Base-by-base conservation (phyloP, 2,329 filamentous ascomycete genomes). In the Colletotrichum sp. region DNA sequence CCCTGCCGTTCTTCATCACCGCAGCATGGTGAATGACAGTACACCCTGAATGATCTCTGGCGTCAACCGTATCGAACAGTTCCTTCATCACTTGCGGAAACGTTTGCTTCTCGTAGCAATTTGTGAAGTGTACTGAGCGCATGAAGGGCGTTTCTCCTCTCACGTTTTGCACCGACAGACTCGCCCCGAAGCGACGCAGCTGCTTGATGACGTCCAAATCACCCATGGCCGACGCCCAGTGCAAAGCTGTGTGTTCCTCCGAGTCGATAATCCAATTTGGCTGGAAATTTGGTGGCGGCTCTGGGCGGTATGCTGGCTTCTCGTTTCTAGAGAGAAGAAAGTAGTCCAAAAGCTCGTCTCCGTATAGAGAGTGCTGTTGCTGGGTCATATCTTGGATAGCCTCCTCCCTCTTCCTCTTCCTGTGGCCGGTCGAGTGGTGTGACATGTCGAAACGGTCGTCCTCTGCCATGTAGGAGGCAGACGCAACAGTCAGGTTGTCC, bases 181-280 rank as follows among this genome's bases (percentile, higher is more conserved):
- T 92, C 13, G 96, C 96, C 57, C 95, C 94, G 77, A 96, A 95
- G 55, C 92, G 90, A 80, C 97, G 94, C 21, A 99, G 89, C 83
- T 98, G 94, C 83, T 94, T 95, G 77, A 98, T 95, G 18, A 99
- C 95, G 65, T 96, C 95, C 34, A 98, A 89, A 79, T 99, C 97
- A 75, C 97, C 97, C 96, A 99, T 99, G 28, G 97, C 95, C 69
- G 95, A 96, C 21, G 96, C 97, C 97, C 97, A 99, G 83, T 99
- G 97, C 79, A 99, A 90, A 8, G 96, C 96, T 4, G 96, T 98
- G 82, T 99, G 96, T 12, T 94, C 94, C 80, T 98, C 96, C 59
- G 96, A 94, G 83, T 99, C 97, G 78, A 99, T 98, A n/a, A 94
- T 90, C 84, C 95, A 95, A 84, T 99, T 94, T 8, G 98, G 93